Conservation (phyloP, 2,329 filamentous ascomycete genomes). For the Zopfia rhizophila region DNA sequence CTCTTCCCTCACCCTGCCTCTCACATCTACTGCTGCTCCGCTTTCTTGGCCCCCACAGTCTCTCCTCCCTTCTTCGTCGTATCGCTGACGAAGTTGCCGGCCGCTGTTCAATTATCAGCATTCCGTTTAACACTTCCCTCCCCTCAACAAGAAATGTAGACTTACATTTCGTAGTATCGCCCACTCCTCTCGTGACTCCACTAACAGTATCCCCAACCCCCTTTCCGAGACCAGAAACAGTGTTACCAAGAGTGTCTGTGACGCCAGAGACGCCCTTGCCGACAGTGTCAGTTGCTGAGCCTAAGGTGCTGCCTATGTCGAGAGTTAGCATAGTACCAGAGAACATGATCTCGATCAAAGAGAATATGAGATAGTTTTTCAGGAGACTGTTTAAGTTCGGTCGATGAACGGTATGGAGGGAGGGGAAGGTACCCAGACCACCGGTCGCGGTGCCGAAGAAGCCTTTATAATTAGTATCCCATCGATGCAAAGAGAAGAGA, state of each 20-base stretch:
- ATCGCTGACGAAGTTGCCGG: constrained; percentile 39
- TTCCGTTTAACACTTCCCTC: not conserved
- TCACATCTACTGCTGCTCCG: constrained; percentile 23
- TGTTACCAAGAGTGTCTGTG: constrained; percentile 43
- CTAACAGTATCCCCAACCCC: constrained; percentile 49
- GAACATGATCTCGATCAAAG: not conserved
- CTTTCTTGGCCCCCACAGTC: constrained; percentile 33
- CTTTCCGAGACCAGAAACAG: constrained; percentile 44
- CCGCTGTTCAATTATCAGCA: constrained; percentile 32
- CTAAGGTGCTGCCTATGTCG: constrained; percentile 45
- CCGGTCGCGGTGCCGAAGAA: constrained; percentile 46
- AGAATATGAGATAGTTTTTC: constrained; percentile 6
- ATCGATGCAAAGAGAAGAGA: not conserved
- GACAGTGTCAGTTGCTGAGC: constrained; percentile 45
- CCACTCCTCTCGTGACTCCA: constrained; percentile 44
- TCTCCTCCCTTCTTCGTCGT: constrained; percentile 40
- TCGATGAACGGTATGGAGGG: not conserved
- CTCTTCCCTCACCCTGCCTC: no score
- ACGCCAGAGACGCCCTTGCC: constrained; percentile 45
- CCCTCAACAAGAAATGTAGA: constrained; percentile 3
- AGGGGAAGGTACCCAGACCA: constrained; percentile 36
- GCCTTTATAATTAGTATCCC: constrained; percentile 25
- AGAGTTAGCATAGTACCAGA: constrained; percentile 5
- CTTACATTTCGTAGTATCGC: constrained; percentile 47
- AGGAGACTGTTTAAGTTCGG: constrained; percentile 1